Base-by-base conservation (phyloP, 345 rosid species). In the Brassica rapa region DNA sequence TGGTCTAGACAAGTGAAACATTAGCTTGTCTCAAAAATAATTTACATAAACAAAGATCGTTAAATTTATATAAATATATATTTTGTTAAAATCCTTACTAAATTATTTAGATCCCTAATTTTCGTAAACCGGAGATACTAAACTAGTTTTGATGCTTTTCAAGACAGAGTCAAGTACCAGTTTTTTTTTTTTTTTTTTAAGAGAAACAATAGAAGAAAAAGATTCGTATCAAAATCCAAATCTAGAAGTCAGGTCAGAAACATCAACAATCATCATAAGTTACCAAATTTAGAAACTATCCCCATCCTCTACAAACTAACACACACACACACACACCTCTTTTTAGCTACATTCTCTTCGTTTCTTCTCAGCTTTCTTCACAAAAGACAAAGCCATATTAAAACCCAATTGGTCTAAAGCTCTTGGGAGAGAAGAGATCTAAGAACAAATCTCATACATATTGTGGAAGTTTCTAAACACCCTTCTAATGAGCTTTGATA, bases 401-500 rank as follows among this genome's bases (percentile, higher is more conserved):
- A 46, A 65, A 59, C 35, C 5, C 43, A 70, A 78, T 72, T 29
- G 1, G 63, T 37, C 66, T 7, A 43, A 49, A 32, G 56, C 77
- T 68, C 25, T 66, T 43, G 1, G 15, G 62, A 77, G 60, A 56
- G 16, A 32, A 70, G 72, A 71, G 57, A 77, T 30, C 76, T 78
- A 57, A 77, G 21, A 70, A 70, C 81, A 78, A 56, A 72, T 73
- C 68, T 24, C 82, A 66, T 49, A 73, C 27, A 62, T 24, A 62
- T 73, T 35, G 14, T 12, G 6, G 4, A 57, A 39, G 70, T 66
- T 77, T 68, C 49, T 33, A 70, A 64, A 73, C 15, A 12, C 51
- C 71, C 75, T 66, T 73, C 80, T 84, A 88, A 62, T 82, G 88
- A 78, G 83, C 83, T 83, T 88, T 90, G n/a, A 88, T 64, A 10